These are phyloP conservation scores for Neoscytalidium dimidiatum DNA, from an alignment of 2,329 filamentous ascomycete genomes.

Conservation along the genomic window DNA sequence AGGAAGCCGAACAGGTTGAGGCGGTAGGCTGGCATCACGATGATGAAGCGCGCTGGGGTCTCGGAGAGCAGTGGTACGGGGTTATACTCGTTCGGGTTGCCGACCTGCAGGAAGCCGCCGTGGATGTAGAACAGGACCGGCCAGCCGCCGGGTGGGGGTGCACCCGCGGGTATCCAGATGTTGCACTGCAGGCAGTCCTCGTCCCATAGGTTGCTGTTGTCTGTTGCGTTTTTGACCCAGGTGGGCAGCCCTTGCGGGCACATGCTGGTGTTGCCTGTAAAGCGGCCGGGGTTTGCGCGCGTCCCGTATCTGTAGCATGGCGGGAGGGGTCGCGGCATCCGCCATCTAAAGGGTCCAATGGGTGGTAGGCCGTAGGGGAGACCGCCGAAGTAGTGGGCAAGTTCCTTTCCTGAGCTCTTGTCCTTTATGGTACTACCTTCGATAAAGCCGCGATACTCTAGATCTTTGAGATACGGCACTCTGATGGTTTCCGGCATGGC, in stretches of 20 bases:
- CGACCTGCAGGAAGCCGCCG: slow-evolving; percentile 60
- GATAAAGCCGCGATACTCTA: slow-evolving; percentile 50
- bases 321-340: slow-evolving; percentile 50
- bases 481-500: slow-evolving; percentile 11
- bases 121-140: slow-evolving; percentile 62
- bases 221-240: background rate
- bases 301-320: slow-evolving; percentile 55
- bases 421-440: slow-evolving; percentile 50
- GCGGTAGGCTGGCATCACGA: slow-evolving; percentile 59
- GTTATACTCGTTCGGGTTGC: slow-evolving; percentile 51
- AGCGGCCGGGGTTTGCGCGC: slow-evolving; percentile 48
- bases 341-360: slow-evolving; percentile 50
- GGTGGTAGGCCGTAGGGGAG: slow-evolving; percentile 59
- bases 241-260: slow-evolving; percentile 50
- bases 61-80: slow-evolving; percentile 51
- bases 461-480: slow-evolving; percentile 35
- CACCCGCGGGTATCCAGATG: slow-evolving; percentile 55
- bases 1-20: slow-evolving; percentile 60
- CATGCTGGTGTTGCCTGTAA: slow-evolving; percentile 41
- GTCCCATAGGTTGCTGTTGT: slow-evolving; percentile 37
- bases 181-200: slow-evolving; percentile 61
- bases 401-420: slow-evolving; percentile 29
- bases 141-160: slow-evolving; percentile 51
- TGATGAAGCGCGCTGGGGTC: slow-evolving; percentile 51
- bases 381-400: slow-evolving; percentile 57